Conservation (phyloP, 2,329 filamentous ascomycete species). For the Alternaria incomplexa region DNA sequence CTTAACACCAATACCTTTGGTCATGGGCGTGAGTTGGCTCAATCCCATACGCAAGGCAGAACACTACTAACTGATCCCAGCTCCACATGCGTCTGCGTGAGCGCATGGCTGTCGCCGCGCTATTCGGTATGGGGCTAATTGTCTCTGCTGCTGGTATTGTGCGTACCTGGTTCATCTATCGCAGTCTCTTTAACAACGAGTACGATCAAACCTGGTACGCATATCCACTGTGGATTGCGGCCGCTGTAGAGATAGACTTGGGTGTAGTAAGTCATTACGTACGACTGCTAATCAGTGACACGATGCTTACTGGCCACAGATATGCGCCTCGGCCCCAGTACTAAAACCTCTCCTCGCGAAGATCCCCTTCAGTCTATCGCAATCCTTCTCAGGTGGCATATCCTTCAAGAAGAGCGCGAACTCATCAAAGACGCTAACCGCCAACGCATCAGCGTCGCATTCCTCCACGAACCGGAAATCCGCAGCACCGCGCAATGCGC, state of each 20-base stretch:
- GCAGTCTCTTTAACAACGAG: slow-evolving; percentile 45
- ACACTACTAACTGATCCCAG: slow-evolving; percentile 1
- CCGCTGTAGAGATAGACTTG: slow-evolving; percentile 55
- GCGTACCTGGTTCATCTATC: slow-evolving; percentile 54
- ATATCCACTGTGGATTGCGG: slow-evolving; percentile 56
- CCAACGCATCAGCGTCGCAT: slow-evolving; percentile 7
- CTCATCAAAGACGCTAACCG: slow-evolving; percentile 8
- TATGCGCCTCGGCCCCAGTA: slow-evolving; percentile 41
- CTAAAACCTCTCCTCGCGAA: slow-evolving; percentile 37
- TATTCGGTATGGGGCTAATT: slow-evolving; percentile 51
- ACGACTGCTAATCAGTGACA: background rate
- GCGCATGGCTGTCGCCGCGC: slow-evolving; percentile 47
- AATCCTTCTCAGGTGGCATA: slow-evolving; percentile 19
- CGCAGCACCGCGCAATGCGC: slow-evolving; percentile 14
- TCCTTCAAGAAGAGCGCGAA: slow-evolving; percentile 11
- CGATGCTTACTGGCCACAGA: slow-evolving; percentile 14
- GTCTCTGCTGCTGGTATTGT: slow-evolving; percentile 52
- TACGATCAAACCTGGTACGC: slow-evolving; percentile 55
- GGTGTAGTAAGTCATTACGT: slow-evolving; percentile 48
- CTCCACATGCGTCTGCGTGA: slow-evolving; percentile 52
- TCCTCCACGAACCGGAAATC: slow-evolving; percentile 21
- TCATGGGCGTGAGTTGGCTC: slow-evolving; percentile 37
- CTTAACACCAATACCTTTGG: slow-evolving; percentile 52
- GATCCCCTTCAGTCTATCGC: slow-evolving; percentile 31
- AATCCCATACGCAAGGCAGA: background rate